A percentile compares a stretch with the other conserved stretches of the same genome.
phyloP scores from a whole-genome alignment of 2,329 filamentous ascomycete genomes.

The Teratosphaeria pseudoeucalypti region DNA sequence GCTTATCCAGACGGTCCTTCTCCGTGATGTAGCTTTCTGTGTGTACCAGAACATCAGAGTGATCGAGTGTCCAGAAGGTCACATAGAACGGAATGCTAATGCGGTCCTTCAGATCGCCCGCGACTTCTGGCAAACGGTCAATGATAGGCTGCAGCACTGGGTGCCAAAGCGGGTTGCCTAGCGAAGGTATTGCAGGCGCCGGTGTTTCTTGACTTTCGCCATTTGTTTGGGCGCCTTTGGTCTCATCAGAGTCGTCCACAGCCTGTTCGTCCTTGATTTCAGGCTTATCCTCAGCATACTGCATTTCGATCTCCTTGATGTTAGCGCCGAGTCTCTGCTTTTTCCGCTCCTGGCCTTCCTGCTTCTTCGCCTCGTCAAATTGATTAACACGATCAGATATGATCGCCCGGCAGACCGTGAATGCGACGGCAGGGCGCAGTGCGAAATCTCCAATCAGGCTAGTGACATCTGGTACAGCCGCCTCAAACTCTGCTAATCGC shows the following conservation, averaged over 20 bases:
- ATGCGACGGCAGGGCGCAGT: conserved; percentile 70
- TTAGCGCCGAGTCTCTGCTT: conserved; percentile 12
- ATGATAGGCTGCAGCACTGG: conserved; percentile 66
- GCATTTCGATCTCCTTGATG: conserved; percentile 43
- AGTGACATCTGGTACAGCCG: conserved; percentile 62
- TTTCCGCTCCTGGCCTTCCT: conserved; percentile 23
- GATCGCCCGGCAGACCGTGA: conserved; percentile 68
- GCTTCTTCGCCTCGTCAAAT: conserved; percentile 27
- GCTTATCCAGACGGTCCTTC: conserved; percentile 56
- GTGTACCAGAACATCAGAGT: conserved; percentile 71
- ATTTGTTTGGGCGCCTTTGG: conserved; percentile 1
- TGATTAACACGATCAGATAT: conserved; percentile 55
- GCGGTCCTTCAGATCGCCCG: conserved; percentile 55
- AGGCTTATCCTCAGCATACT: conserved; percentile 17
- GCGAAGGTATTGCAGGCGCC: background rate
- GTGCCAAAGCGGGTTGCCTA: conserved; percentile 42
- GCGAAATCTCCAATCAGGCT: conserved; percentile 68
- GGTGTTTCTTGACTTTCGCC: conserved; percentile 1
- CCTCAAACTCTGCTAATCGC: conserved; percentile 64
- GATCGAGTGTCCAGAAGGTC: conserved; percentile 83
- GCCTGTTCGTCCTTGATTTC: background rate
- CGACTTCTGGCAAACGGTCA: conserved; percentile 50
- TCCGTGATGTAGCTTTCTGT: conserved; percentile 69
- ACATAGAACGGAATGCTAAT: conserved; percentile 75
- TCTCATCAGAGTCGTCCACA: conserved; percentile 1